These are phyloP conservation scores for Pseudogymnoascus sp. DNA, from an alignment of 2,329 filamentous ascomycete genomes.

Conservation along the genomic window DNA sequence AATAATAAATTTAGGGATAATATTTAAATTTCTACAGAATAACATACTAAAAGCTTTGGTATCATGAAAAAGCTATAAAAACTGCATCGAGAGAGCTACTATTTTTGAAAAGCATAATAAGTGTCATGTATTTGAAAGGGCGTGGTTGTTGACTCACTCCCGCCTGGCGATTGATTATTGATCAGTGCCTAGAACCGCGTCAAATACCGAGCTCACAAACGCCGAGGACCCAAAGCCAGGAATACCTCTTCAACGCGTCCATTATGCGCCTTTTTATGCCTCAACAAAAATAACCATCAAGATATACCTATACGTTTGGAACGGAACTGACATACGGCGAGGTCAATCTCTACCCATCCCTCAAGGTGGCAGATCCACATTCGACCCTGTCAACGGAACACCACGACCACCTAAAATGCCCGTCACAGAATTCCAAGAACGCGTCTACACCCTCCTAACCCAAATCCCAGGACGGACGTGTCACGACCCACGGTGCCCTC, in stretches of 20 bases:
- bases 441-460: constrained; percentile 49
- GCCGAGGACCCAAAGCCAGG: not conserved
- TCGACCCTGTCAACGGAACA: not conserved
- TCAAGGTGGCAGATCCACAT: not conserved
- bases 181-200: not conserved
- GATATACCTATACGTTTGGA: not conserved
- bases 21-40: not conserved
- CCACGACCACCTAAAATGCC: not conserved
- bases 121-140: not conserved
- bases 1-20: not conserved
- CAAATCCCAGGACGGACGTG: constrained; percentile 53
- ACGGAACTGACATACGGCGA: not conserved
- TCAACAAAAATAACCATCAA: not conserved
- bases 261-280: not conserved
- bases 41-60: not conserved
- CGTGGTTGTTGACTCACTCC: not conserved
- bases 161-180: not conserved
- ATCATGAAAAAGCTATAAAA: not conserved
- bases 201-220: not conserved
- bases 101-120: not conserved
- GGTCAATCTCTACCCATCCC: not conserved
- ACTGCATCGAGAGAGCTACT: not conserved
- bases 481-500: constrained; percentile 55
- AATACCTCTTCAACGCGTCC: not conserved
- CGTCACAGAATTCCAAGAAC: constrained; percentile 15